These are phyloP conservation scores for Kazachstania martiniae DNA, from an alignment of 805 yeast genomes.

Conservation along the genomic window DNA sequence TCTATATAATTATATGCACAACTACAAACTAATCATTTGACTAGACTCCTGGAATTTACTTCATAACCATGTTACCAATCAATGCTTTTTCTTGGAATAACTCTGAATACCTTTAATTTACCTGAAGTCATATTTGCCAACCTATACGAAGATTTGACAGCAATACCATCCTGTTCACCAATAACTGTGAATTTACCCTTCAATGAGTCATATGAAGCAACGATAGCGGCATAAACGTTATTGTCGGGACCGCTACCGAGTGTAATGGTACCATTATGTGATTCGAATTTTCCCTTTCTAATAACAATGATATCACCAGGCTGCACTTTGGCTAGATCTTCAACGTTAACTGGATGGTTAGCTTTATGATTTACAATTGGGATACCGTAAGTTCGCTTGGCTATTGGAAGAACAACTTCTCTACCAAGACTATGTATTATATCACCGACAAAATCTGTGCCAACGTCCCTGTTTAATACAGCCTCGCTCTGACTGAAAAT, in stretches of 20 bases:
- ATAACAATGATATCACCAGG: constrained; percentile 82
- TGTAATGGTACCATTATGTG: constrained; percentile 39
- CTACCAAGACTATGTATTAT: constrained; percentile 1
- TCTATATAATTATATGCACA: no score
- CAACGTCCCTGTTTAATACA: constrained; percentile 20
- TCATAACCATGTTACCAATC: no score
- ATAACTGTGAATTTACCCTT: constrained; percentile 64
- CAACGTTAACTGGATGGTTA: constrained; percentile 33
- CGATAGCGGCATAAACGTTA: constrained; percentile 45
- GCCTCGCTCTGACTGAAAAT: constrained; percentile 30
- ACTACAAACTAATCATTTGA: no score
- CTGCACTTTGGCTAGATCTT: constrained; percentile 48
- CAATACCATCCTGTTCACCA: constrained; percentile 44
- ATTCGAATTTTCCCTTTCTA: constrained; percentile 62
- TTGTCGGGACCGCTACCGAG: constrained; percentile 54
- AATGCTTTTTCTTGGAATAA: constrained; percentile 59
- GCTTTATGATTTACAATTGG: constrained; percentile 40
- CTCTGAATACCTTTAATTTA: constrained; percentile 66
- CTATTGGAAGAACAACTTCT: constrained; percentile 35
- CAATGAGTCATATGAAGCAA: constrained; percentile 61
- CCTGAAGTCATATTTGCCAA: constrained; percentile 71
- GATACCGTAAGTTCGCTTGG: constrained; percentile 58
- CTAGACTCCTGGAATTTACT: no score
- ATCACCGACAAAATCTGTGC: constrained; percentile 6
- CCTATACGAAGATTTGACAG: constrained; percentile 52